Base-by-base conservation (phyloP, 129 eudicot species). In the Flaveria ramosissima region DNA sequence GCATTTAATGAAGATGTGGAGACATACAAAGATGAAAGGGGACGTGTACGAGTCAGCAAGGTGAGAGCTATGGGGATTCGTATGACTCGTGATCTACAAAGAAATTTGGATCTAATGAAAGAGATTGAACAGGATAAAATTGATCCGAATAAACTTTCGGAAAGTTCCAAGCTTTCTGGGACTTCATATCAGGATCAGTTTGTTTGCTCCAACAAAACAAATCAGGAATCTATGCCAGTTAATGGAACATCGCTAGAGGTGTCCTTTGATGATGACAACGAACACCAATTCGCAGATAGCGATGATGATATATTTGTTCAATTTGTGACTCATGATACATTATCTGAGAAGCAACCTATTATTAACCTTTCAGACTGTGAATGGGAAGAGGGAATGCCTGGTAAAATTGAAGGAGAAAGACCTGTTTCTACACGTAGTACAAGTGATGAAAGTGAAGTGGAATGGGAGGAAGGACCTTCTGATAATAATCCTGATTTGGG, bases 11-110 rank as follows among this genome's bases (percentile, higher is more conserved):
- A 89, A 78, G 98, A 83, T 77, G 86, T 93, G 8, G 92, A 89
- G 80, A 93, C 93, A 47, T 93, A 88, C 79, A 65, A 72, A 66
- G 98, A 93, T 91, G 98, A 93, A 78, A 88, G 85, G 70, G 98
- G 97, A 5, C 91, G 83, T 65, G 73, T 80, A 72, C 89, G 96
- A 59, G 85, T 90, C 66, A 90, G 88, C 78, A 88, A 90, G 78
- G 84, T 85, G 78, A 90, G 88, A 79, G 98, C 97, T 78, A 85
- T 91, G 89, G 97, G 98, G 63, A 85, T 93, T 71, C 91, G 88
- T 15, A 91, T 93, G 98, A 93, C 98, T 69, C 96, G 98, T 60
- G 98, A 93, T 83, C 65, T 93, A 68, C 98, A 90, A 74, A 91
- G 97, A 70, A 93, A 93, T 65, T 75, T 93, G 68, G 98, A 93